phyloP scores from a whole-genome alignment of 1,284 basidiomycete species.

The Ustilago trichophora region DNA sequence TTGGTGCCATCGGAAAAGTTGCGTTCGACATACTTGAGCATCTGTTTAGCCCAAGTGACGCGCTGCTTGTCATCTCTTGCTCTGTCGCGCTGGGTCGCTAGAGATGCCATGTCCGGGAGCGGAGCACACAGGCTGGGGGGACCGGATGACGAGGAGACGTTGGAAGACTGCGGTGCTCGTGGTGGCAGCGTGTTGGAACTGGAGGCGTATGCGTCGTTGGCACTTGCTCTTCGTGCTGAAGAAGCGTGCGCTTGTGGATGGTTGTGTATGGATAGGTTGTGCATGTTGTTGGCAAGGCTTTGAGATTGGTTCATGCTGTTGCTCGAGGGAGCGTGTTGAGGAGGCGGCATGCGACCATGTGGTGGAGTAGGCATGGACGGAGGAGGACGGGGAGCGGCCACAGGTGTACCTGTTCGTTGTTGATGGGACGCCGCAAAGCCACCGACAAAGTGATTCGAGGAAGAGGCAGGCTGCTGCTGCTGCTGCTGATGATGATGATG shows the following conservation, averaged over 20 bases:
- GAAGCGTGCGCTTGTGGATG: conserved; percentile 2
- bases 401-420: conserved; percentile 1
- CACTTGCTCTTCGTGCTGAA: conserved; percentile 11
- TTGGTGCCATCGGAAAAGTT: conserved; percentile 49
- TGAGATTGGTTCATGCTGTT: conserved; percentile 4
- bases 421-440: conserved; percentile 22
- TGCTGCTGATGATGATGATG: too few species aligned
- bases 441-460: conserved; percentile 19
- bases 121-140: conserved; percentile 47
- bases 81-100: conserved; percentile 46
- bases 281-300: conserved; percentile 24
- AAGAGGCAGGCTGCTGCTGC: too few species aligned
- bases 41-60: conserved; percentile 80
- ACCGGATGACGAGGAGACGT: conserved; percentile 5
- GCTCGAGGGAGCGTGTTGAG: background rate
- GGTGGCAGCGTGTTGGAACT: background rate
- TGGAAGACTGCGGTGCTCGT: conserved; percentile 3
- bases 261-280: conserved; percentile 10
- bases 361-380: conserved; percentile 11
- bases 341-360: conserved; percentile 8
- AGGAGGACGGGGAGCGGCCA: conserved; percentile 7
- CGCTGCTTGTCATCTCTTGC: conserved; percentile 72
- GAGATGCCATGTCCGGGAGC: conserved; percentile 53
- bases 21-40: conserved; percentile 78
- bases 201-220: conserved; percentile 8